Percentiles rank a stretch among this genome's conserved stretches.
These are phyloP conservation scores for Nidularia sp. DNA, from an alignment of 768 basidiomycete genomes.

Conservation along the genomic window DNA sequence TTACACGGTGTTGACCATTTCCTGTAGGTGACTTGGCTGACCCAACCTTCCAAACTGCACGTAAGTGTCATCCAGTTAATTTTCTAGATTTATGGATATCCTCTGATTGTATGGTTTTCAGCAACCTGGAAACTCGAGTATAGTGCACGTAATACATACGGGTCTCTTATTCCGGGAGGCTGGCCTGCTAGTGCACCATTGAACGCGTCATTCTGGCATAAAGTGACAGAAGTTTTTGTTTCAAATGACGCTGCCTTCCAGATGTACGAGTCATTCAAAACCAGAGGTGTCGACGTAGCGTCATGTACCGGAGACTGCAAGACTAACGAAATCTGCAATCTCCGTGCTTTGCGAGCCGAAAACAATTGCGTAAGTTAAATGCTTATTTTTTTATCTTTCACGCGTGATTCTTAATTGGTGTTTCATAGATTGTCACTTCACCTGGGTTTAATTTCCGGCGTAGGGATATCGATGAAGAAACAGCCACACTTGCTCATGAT, in stretches of 20 bases:
- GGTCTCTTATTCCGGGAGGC: slow-evolving; percentile 32
- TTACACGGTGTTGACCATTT: background rate
- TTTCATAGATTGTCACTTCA: slow-evolving; percentile 8
- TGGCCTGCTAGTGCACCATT: slow-evolving; percentile 33
- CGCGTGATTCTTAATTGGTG: background rate
- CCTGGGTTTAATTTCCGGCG: slow-evolving; percentile 21
- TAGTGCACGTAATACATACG: slow-evolving; percentile 51
- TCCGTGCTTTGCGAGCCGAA: slow-evolving; percentile 36
- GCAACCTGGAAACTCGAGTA: slow-evolving; percentile 54
- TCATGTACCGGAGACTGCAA: slow-evolving; percentile 34
- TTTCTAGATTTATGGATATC: background rate
- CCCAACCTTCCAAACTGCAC: slow-evolving; percentile 40
- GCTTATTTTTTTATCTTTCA: background rate
- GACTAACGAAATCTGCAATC: slow-evolving; percentile 35
- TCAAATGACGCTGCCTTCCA: slow-evolving; percentile 40
- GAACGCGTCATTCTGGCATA: slow-evolving; percentile 56
- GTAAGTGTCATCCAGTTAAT: slow-evolving; percentile 21
- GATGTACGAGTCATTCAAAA: slow-evolving; percentile 40
- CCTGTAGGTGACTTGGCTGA: slow-evolving; percentile 34
- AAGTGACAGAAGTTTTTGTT: slow-evolving; percentile 49
- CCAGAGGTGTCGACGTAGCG: slow-evolving; percentile 29
- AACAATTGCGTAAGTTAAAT: slow-evolving; percentile 33
- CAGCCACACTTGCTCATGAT: slow-evolving; percentile 6
- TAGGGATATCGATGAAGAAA: slow-evolving; percentile 1
- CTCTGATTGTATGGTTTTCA: slow-evolving; percentile 5